These are phyloP conservation scores for Gonapodya sp. DNA, from an alignment of 192 early-diverging fungal species.

Conservation along the genomic window DNA sequence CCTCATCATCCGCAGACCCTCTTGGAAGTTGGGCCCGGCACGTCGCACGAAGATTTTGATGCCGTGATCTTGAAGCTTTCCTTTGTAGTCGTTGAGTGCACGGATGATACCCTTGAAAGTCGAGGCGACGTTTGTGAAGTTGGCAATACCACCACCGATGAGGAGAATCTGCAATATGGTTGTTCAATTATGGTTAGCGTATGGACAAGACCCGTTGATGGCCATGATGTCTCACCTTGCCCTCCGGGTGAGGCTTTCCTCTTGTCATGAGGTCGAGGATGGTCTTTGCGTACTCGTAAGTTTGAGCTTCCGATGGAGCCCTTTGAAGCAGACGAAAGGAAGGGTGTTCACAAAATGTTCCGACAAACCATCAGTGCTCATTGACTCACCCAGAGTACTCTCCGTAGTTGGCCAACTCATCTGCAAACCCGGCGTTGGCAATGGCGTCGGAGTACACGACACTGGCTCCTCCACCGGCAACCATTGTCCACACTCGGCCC, in stretches of 20 bases:
- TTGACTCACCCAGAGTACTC: conserved; percentile 80
- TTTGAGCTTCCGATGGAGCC: conserved; percentile 97
- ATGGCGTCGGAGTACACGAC: conserved; percentile 98
- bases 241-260: conserved; percentile 65
- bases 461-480: conserved; percentile 97
- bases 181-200: not conserved
- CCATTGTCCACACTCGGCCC: conserved; percentile 99
- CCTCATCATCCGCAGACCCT: conserved; percentile 92
- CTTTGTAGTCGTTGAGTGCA: conserved; percentile 86
- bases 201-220: not conserved
- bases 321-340: not conserved
- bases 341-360: not conserved
- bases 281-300: conserved; percentile 98
- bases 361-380: not conserved
- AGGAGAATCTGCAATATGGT: conserved; percentile 54
- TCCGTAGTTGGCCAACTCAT: conserved; percentile 98
- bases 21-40: conserved; percentile 99
- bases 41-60: conserved; percentile 94
- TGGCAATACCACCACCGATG: conserved; percentile 99
- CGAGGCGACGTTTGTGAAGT: conserved; percentile 98
- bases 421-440: conserved; percentile 86
- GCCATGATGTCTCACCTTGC: conserved; percentile 73
- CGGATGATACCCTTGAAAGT: conserved; percentile 99
- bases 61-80: conserved; percentile 71
- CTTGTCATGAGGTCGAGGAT: conserved; percentile 98